These are phyloP conservation scores for Aspergillus hiratsukae DNA, from an alignment of 2,329 filamentous ascomycete genomes.

Conservation along the genomic window DNA sequence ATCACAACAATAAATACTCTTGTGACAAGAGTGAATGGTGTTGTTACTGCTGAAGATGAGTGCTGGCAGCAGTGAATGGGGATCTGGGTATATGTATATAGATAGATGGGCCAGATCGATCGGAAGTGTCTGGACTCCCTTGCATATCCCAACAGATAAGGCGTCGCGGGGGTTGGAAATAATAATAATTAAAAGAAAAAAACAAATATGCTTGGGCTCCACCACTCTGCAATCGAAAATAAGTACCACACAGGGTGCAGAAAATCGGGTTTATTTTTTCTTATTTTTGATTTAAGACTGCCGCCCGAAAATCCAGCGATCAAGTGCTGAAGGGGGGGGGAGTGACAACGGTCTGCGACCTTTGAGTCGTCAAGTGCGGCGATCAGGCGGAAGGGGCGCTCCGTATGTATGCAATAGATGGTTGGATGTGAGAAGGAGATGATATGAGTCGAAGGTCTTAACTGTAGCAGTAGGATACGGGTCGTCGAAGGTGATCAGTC, in stretches of 20 bases:
- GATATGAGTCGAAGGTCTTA: background rate
- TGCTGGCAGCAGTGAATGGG: background rate
- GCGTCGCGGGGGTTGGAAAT: conserved; percentile 14
- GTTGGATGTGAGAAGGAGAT: background rate
- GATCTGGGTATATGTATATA: conserved; percentile 3
- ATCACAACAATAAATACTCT: conserved; percentile 6
- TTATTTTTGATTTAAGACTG: background rate
- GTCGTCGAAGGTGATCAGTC: conserved; percentile 8
- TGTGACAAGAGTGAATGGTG: conserved; percentile 1
- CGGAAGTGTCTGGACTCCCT: conserved; percentile 23
- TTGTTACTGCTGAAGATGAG: conserved; percentile 1
- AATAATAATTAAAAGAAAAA: conserved; percentile 1
- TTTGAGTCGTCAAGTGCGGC: conserved; percentile 11
- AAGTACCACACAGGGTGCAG: conserved; percentile 12
- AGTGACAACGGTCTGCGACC: conserved; percentile 9
- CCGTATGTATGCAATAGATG: conserved; percentile 2
- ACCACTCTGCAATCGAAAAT: conserved; percentile 13
- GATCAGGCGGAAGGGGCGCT: conserved; percentile 22
- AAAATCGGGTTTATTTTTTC: conserved; percentile 8
- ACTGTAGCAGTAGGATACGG: background rate
- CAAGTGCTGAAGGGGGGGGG: conserved; percentile 2
- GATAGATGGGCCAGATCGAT: conserved; percentile 19
- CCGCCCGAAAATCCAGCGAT: conserved; percentile 6
- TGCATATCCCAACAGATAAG: conserved; percentile 24
- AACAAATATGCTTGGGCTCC: conserved; percentile 8